These are phyloP conservation scores for Cladophialophora yegresii DNA, from an alignment of 2,329 filamentous ascomycete genomes.

Conservation along the genomic window DNA sequence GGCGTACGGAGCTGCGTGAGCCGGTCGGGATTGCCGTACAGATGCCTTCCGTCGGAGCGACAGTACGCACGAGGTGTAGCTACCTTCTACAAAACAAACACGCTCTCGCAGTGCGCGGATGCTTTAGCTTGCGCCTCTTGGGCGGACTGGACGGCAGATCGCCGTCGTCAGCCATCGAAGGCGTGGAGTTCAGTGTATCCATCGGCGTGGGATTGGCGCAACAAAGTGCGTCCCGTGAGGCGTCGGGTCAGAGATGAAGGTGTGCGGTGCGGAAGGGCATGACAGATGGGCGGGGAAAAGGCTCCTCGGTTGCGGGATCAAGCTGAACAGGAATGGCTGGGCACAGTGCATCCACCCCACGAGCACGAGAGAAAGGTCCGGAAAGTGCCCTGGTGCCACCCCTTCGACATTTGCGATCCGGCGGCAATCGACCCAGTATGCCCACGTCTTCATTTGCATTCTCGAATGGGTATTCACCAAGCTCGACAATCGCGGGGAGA, in stretches of 20 bases:
- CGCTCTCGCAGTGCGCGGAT: constrained; percentile 34
- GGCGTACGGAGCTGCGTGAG: neutral
- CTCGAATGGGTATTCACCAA: too few species aligned
- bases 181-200: constrained; percentile 5
- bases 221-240: constrained; percentile 9
- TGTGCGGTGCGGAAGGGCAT: neutral
- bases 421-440: neutral
- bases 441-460: neutral
- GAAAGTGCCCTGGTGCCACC: neutral
- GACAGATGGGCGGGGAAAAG: neutral
- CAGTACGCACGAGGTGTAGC: neutral
- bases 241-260: neutral
- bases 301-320: neutral
- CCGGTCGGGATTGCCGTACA: neutral
- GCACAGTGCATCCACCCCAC: neutral
- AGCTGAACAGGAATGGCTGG: neutral
- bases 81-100: constrained; percentile 35
- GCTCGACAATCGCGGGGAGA: too few species aligned
- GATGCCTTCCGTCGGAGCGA: neutral
- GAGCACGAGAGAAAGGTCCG: neutral
- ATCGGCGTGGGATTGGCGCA: neutral
- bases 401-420: neutral
- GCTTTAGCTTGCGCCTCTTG: constrained; percentile 35
- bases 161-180: constrained; percentile 12
- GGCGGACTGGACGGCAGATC: constrained; percentile 23